Evolutionary conservation across 495 filamentous ascomycete genomes (phyloP).

Genomic region (Annulohypoxylon stygium): DNA sequence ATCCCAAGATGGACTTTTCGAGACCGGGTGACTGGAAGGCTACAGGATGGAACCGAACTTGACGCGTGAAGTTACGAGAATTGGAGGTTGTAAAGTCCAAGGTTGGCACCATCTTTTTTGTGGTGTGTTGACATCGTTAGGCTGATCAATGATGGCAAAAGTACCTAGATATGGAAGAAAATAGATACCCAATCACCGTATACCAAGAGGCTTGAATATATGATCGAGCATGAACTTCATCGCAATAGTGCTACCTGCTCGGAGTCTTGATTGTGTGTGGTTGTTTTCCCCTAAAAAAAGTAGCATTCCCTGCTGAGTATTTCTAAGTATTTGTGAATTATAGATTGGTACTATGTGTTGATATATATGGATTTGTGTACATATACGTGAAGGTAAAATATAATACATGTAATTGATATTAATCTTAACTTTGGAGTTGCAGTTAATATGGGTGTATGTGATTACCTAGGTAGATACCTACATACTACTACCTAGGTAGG

Average conservation of each 20-base stretch:
- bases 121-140: conserved; percentile 35
- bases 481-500: no score
- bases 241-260: neutral
- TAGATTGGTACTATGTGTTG: neutral
- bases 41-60: conserved; percentile 18
- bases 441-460: no score
- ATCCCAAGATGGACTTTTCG: conserved; percentile 1
- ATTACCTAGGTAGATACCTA: no score
- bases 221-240: conserved; percentile 20
- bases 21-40: conserved; percentile 22
- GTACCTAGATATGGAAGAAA: conserved; percentile 45
- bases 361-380: neutral
- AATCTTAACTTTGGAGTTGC: no score
- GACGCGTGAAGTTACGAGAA: conserved; percentile 40
- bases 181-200: conserved; percentile 50
- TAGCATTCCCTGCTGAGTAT: no score
- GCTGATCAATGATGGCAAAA: conserved; percentile 35
- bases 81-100: conserved; percentile 42
- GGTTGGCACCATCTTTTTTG: conserved; percentile 46
- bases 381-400: no score
- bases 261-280: neutral
- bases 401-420: no score
- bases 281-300: no score
- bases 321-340: no score
- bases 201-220: conserved; percentile 40